A percentile compares a stretch with the other conserved stretches of the same genome.
Evolutionary conservation across 495 filamentous ascomycete species (phyloP).

Genomic region (Saxispiralis lemnorum): DNA sequence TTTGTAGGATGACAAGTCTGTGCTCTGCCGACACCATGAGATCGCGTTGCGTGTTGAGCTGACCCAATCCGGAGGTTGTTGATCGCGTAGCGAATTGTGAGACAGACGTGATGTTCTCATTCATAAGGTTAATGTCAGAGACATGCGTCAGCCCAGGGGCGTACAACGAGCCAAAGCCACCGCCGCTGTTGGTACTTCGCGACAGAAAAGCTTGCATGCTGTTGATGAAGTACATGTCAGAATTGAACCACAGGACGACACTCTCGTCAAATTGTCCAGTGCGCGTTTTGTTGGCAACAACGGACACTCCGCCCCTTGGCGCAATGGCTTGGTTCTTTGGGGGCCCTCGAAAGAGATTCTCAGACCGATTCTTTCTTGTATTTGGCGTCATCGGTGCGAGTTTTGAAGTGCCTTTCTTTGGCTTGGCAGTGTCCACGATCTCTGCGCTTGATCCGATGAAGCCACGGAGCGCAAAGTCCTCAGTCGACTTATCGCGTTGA

Average conservation of each 20-base stretch:
- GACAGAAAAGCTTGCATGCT: slow-evolving; percentile 23
- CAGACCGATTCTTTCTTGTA: slow-evolving; percentile 44
- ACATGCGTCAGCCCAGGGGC: slow-evolving; percentile 16
- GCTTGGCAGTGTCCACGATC: slow-evolving; percentile 7
- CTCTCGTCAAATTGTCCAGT: slow-evolving; percentile 21
- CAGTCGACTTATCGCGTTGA: slow-evolving; percentile 44
- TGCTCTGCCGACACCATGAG: slow-evolving; percentile 21
- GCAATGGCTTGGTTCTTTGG: slow-evolving; percentile 23
- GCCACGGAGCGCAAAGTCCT: slow-evolving; percentile 50
- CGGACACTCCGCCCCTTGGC: slow-evolving; percentile 45
- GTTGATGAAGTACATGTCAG: slow-evolving; percentile 21
- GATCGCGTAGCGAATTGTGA: slow-evolving; percentile 13
- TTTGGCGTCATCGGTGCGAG: slow-evolving; percentile 77
- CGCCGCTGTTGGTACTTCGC: slow-evolving; percentile 14
- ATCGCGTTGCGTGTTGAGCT: slow-evolving; percentile 15
- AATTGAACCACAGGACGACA: slow-evolving; percentile 25
- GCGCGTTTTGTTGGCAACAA: slow-evolving; percentile 21
- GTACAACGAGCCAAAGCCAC: slow-evolving; percentile 16
- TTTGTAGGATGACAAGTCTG: slow-evolving; percentile 21
- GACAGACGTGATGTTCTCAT: slow-evolving; percentile 19
- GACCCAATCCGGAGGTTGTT: slow-evolving; percentile 6
- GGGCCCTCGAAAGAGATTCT: slow-evolving; percentile 34
- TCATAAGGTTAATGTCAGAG: slow-evolving; percentile 15
- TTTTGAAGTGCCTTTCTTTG: slow-evolving; percentile 21
- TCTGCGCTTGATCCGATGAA: slow-evolving; percentile 36